Percentiles rank a stretch among this genome's conserved stretches.
phyloP scores from a whole-genome alignment of 1,284 basidiomycete species.

The Microbotryomycetes sp. region DNA sequence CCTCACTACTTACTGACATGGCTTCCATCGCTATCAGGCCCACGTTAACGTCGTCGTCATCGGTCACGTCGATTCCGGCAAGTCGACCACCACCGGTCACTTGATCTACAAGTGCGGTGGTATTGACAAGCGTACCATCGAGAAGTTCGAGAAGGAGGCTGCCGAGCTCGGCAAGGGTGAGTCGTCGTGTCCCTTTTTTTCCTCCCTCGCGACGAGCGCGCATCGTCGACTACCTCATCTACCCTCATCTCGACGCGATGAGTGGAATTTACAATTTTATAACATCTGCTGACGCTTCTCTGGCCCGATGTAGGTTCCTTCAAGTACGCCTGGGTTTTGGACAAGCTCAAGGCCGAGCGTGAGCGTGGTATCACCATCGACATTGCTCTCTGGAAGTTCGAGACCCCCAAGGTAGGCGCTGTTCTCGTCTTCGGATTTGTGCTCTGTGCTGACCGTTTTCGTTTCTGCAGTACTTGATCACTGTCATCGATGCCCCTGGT shows the following conservation, averaged over 20 bases:
- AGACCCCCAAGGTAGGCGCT: constrained; percentile 69
- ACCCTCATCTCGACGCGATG: not conserved
- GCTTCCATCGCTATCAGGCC: constrained; percentile 41
- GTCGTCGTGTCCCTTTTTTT: constrained; percentile 42
- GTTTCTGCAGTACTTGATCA: constrained; percentile 46
- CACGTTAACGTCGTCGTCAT: constrained; percentile 81
- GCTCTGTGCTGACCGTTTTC: not conserved
- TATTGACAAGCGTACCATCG: constrained; percentile 99
- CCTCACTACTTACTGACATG: not conserved
- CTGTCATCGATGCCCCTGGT: constrained; percentile 96
- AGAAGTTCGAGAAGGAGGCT: constrained; percentile 99
- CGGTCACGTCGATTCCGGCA: constrained; percentile 48
- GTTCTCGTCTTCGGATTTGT: not conserved
- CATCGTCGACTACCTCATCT: not conserved
- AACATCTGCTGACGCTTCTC: not conserved
- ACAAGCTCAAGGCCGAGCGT: constrained; percentile 99
- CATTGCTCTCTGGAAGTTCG: constrained; percentile 99
- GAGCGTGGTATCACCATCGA: constrained; percentile 99
- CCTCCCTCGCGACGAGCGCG: not conserved
- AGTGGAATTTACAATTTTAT: not conserved
- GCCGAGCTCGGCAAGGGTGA: constrained; percentile 99
- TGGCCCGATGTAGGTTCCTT: constrained; percentile 32
- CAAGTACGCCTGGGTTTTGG: constrained; percentile 90
- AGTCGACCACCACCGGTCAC: constrained; percentile 99
- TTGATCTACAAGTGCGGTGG: constrained; percentile 99